A percentile compares a stretch with the other conserved stretches of the same genome.
phyloP scores from a whole-genome alignment of 139 green algal genomes.

The Chlorella sp. region DNA sequence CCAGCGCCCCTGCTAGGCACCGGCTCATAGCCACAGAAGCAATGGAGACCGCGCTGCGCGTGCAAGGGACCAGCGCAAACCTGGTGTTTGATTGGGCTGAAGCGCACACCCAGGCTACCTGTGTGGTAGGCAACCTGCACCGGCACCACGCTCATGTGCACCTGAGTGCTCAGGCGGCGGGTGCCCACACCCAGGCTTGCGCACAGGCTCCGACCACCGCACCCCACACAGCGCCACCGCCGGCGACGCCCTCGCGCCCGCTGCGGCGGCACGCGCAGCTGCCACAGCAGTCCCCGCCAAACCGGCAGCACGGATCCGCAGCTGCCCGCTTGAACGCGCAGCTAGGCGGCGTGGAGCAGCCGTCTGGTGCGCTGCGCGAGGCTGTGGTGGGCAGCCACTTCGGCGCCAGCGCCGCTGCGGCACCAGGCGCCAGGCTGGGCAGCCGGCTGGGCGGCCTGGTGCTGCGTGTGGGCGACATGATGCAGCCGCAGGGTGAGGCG shows the following conservation, averaged over 20 bases:
- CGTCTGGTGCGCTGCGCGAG: not conserved
- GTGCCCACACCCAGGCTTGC: not conserved
- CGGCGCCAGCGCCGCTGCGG: not conserved
- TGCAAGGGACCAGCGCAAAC: too few species aligned
- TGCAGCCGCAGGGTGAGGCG: slow-evolving; percentile 40
- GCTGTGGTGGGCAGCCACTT: not conserved
- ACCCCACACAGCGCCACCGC: not conserved
- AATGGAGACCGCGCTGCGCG: not conserved
- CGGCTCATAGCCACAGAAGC: not conserved
- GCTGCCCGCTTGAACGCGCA: slow-evolving; percentile 23
- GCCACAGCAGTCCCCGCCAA: not conserved
- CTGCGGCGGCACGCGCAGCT: not conserved
- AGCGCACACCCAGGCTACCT: not conserved
- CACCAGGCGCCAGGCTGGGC: not conserved
- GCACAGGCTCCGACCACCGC: not conserved
- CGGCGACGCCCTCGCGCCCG: not conserved
- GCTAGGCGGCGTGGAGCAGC: not conserved
- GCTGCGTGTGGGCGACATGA: slow-evolving; percentile 28
- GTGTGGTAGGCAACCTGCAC: not conserved
- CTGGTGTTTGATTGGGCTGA: not conserved
- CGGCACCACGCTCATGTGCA: too few species aligned
- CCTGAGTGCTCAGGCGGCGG: not conserved
- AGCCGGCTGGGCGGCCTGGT: not conserved
- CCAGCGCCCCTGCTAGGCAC: not conserved
- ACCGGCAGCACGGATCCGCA: not conserved